phyloP scores from a whole-genome alignment of 1,284 basidiomycete genomes.

The Ustilago curta region DNA sequence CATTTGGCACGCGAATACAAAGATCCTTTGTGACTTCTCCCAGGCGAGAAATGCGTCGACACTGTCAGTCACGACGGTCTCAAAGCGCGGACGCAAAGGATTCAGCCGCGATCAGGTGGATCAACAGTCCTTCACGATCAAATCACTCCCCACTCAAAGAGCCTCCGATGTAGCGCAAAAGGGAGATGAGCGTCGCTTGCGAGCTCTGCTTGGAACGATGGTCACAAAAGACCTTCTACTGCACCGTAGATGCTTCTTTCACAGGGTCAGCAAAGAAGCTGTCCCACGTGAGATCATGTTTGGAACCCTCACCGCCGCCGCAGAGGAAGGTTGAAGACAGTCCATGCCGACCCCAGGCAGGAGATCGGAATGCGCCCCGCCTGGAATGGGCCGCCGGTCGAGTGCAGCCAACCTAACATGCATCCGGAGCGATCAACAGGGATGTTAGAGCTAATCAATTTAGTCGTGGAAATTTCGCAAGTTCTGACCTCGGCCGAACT shows the following conservation, averaged over 20 bases:
- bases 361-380: slow-evolving; percentile 14
- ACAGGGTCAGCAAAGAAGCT: slow-evolving; percentile 13
- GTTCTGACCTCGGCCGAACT: slow-evolving; percentile 15
- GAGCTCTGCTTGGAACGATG: too few species aligned
- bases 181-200: too few species aligned
- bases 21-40: not conserved
- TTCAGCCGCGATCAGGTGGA: not conserved
- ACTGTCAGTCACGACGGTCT: not conserved
- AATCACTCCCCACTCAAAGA: too few species aligned
- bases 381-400: not conserved
- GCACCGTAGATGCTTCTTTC: slow-evolving; percentile 26
- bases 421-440: not conserved
- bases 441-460: slow-evolving; percentile 2
- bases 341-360: slow-evolving; percentile 5
- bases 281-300: slow-evolving; percentile 18
- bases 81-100: not conserved
- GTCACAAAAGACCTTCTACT: not conserved
- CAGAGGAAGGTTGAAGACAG: not conserved
- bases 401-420: not conserved
- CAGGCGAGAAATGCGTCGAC: not conserved
- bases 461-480: too few species aligned
- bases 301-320: not conserved
- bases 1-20: not conserved
- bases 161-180: not conserved
- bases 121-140: not conserved